phyloP scores from a whole-genome alignment of 495 filamentous ascomycete genomes.

The Penicillium flavigenum region DNA sequence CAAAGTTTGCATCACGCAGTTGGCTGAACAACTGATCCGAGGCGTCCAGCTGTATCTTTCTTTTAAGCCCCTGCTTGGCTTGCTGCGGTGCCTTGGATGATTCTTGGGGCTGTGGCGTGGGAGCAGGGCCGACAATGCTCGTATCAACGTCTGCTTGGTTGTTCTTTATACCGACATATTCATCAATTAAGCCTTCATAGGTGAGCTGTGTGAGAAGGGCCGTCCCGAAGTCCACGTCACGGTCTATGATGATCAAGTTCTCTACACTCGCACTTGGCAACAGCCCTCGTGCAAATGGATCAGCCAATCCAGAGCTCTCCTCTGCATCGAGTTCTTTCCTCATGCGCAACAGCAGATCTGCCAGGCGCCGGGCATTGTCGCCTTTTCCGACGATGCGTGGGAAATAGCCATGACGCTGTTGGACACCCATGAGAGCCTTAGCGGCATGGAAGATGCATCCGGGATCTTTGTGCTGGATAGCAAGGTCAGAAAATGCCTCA shows the following conservation, averaged over 20 bases:
- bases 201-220: conserved; percentile 91
- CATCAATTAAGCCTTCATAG: conserved; percentile 95
- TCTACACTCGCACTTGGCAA: conserved; percentile 88
- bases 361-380: conserved; percentile 83
- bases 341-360: conserved; percentile 90
- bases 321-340: conserved; percentile 82
- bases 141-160: conserved; percentile 94
- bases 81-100: conserved; percentile 55
- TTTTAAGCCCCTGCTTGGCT: conserved; percentile 67
- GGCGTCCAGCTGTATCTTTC: conserved; percentile 86
- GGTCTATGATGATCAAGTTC: conserved; percentile 90
- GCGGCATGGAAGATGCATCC: conserved; percentile 84
- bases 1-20: conserved; percentile 90
- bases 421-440: conserved; percentile 91
- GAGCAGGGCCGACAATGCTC: conserved; percentile 75
- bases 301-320: conserved; percentile 61
- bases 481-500: conserved; percentile 1
- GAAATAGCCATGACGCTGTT: conserved; percentile 89
- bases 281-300: conserved; percentile 59
- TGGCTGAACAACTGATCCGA: conserved; percentile 88
- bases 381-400: conserved; percentile 96
- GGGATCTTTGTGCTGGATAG: conserved; percentile 73
- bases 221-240: conserved; percentile 90
- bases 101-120: conserved; percentile 52
- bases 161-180: conserved; percentile 81